Evolutionary conservation across 495 filamentous ascomycete genomes (phyloP).

Genomic region (Xylaria telfairii): DNA sequence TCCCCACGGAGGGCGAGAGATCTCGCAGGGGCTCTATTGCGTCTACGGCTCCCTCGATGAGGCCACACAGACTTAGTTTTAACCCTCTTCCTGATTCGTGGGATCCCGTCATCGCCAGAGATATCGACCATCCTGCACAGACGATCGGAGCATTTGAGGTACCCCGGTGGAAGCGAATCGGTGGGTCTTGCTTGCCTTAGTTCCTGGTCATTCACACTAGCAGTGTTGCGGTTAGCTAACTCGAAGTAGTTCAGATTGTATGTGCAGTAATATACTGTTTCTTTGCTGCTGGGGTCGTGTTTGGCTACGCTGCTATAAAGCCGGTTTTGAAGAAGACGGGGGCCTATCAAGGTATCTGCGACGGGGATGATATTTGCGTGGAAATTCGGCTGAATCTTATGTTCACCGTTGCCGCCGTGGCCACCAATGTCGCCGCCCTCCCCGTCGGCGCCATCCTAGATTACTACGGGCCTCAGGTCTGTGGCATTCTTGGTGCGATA

Average conservation of each 20-base stretch:
- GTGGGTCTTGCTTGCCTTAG: constrained; percentile 53
- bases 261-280: constrained; percentile 81
- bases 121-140: constrained; percentile 41
- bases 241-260: constrained; percentile 60
- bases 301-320: constrained; percentile 85
- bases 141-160: constrained; percentile 75
- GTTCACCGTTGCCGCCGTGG: constrained; percentile 92
- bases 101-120: constrained; percentile 43
- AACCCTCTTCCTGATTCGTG: constrained; percentile 59
- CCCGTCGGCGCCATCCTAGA: constrained; percentile 88
- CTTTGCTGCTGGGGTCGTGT: constrained; percentile 78
- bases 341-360: constrained; percentile 71
- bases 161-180: constrained; percentile 64
- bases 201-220: background rate
- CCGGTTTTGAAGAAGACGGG: constrained; percentile 78
- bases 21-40: constrained; percentile 46
- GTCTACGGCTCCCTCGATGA: constrained; percentile 34
- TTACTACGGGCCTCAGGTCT: constrained; percentile 77
- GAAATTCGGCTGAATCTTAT: constrained; percentile 89
- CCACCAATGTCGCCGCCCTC: constrained; percentile 77
- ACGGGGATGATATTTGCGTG: constrained; percentile 63
- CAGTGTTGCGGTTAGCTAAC: constrained; percentile 22
- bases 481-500: constrained; percentile 73
- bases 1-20: constrained; percentile 44
- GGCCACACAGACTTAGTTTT: constrained; percentile 57